Percentiles rank a stretch among this genome's conserved stretches.
These are phyloP conservation scores for Vitis labrusca DNA, from an alignment of 164 flowering plant species.

Conservation along the genomic window DNA sequence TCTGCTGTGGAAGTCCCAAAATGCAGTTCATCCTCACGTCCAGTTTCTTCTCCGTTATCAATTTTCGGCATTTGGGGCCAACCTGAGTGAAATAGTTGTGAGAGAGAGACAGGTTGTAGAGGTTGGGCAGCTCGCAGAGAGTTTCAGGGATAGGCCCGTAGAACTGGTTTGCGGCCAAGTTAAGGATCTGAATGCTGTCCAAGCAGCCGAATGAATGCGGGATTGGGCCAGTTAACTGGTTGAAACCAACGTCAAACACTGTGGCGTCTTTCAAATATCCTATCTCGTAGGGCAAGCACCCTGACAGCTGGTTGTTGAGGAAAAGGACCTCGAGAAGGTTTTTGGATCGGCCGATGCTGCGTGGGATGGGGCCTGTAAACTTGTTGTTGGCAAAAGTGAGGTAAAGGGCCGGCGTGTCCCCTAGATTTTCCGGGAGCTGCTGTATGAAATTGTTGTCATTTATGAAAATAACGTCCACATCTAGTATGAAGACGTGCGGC, in stretches of 20 bases:
- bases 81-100: conserved; percentile 40
- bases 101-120: conserved; percentile 23
- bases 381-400: conserved; percentile 48
- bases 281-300: conserved; percentile 50
- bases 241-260: conserved; percentile 39
- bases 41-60: conserved; percentile 31
- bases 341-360: conserved; percentile 26
- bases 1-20: conserved; percentile 38
- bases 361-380: conserved; percentile 43
- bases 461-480: conserved; percentile 35
- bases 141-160: conserved; percentile 33
- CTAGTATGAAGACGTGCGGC: conserved; percentile 25
- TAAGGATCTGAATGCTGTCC: conserved; percentile 31
- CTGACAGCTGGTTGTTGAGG: conserved; percentile 35
- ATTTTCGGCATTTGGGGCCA: conserved; percentile 43
- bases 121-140: conserved; percentile 27
- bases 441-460: conserved; percentile 40
- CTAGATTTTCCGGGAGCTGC: conserved; percentile 32
- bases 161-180: conserved; percentile 31
- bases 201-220: conserved; percentile 47
- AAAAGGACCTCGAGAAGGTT: conserved; percentile 38
- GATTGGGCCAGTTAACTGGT: conserved; percentile 41
- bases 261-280: conserved; percentile 27
- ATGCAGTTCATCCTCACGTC: conserved; percentile 49
- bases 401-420: conserved; percentile 27